These are phyloP conservation scores for Solanum paucissectum DNA, from an alignment of 257 asterid species.

Conservation along the genomic window DNA sequence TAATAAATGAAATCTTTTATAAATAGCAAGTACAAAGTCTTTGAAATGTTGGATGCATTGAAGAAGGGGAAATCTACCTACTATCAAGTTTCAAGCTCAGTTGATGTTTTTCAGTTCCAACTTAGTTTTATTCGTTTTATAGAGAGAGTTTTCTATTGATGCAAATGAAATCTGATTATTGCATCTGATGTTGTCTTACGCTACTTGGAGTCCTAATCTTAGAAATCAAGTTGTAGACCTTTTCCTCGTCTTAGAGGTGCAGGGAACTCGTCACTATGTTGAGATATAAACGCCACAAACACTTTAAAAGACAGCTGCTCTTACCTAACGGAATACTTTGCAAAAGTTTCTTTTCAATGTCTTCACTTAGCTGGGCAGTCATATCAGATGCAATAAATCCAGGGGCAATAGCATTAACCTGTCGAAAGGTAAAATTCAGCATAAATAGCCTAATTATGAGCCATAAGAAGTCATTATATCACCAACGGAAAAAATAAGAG, in stretches of 20 bases:
- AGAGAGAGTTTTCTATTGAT: background rate
- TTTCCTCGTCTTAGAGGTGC: background rate
- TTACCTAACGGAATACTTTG: constrained; percentile 82
- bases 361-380: constrained; percentile 77
- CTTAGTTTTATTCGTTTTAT: background rate
- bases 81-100: background rate
- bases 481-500: background rate
- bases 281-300: background rate
- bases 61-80: background rate
- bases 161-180: background rate
- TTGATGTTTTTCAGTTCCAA: background rate
- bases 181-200: background rate
- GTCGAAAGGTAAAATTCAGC: constrained; percentile 1
- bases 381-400: constrained; percentile 94
- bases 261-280: background rate
- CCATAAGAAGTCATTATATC: background rate
- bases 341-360: constrained; percentile 73
- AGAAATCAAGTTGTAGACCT: background rate
- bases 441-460: background rate
- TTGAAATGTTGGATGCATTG: background rate
- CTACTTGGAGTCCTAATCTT: background rate
- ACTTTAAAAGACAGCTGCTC: background rate
- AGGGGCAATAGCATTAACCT: constrained; percentile 99
- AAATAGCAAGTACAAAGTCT: background rate
- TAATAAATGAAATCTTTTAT: background rate